Evolutionary conservation across 495 filamentous ascomycete genomes (phyloP), one percentile per base, ranked within the genome.

Genomic region (Friedmanniomyces simplex): DNA sequence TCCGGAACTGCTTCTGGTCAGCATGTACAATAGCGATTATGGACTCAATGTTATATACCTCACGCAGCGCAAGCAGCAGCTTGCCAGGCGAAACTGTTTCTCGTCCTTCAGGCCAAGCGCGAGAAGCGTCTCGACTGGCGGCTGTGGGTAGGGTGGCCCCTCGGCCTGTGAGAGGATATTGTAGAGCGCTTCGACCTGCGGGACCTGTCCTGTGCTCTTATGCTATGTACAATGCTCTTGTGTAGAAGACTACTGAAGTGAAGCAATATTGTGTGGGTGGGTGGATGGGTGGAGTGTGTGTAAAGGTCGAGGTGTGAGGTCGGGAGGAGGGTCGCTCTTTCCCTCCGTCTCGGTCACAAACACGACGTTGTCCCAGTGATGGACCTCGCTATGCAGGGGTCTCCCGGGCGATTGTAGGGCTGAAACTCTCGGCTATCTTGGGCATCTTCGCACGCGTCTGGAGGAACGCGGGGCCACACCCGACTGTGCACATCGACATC

Each of bases 51-150:
- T 41, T 53, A 14, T 75, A 59, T 69, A 86, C 83, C 81, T 86
- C 83, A 81, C 81, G 81, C 83, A 87, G 83, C 77, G 78, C 79
- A 82, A 82, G 80, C 80, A 77, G 77, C 79, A 77, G 79, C 81
- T 49, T 81, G 82, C 82, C 82, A 82, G 70, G 74, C 67, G 65
- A 56, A 46, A 63, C 25, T 43, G 65, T 66, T 65, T 58, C 52
- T 66, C 64, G 49, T 68, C 50, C 18, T 50, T 43, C 18, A 20
- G 6, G 13, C 30, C 50, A 52, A 37, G 24, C 50, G 25, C 50
- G 18, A 30, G 16, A 56, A 56, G 54, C 24, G 22, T 56, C 13
- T 43, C 39, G 39, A 11, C 43, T 48, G n/a, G 10, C 5, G 5
- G 18, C 5, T n/a, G 18, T 2, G 2, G 13, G 39, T n/a, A 43